These are phyloP conservation scores for Ophiosphaerella herpotricha DNA, from an alignment of 2,329 filamentous ascomycete species.

Conservation along the genomic window DNA sequence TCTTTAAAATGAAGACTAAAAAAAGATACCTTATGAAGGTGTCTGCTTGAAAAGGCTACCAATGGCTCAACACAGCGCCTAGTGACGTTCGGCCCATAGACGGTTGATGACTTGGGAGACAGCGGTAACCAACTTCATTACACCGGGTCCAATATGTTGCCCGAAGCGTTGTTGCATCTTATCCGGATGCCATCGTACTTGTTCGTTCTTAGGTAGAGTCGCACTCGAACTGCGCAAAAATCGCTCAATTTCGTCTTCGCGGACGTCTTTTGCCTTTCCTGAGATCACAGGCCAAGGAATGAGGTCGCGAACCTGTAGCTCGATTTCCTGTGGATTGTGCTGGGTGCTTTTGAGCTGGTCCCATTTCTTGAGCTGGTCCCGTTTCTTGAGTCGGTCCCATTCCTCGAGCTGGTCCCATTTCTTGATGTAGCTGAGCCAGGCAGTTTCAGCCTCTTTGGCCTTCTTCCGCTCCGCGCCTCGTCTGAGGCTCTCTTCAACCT, in stretches of 20 bases:
- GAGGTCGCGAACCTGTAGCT: constrained; percentile 37
- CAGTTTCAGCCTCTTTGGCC: constrained; percentile 59
- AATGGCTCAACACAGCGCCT: background rate
- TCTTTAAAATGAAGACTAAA: no score
- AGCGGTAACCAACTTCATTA: constrained; percentile 80
- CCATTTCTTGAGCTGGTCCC: constrained; percentile 68
- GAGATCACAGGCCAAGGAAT: constrained; percentile 76
- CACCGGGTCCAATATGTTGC: constrained; percentile 67
- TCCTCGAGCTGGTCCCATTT: constrained; percentile 65
- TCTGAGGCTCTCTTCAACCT: constrained; percentile 71
- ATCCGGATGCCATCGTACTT: constrained; percentile 95
- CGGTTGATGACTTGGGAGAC: constrained; percentile 90
- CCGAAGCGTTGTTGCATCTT: constrained; percentile 93
- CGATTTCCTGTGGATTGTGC: constrained; percentile 13
- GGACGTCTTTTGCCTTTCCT: constrained; percentile 62
- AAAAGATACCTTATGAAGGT: no score
- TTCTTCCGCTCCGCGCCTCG: constrained; percentile 67
- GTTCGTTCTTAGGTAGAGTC: constrained; percentile 74
- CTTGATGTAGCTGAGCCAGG: constrained; percentile 68
- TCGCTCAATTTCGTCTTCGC: constrained; percentile 63
- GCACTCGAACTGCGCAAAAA: constrained; percentile 68
- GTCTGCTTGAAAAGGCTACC: no score
- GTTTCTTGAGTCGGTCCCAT: constrained; percentile 67
- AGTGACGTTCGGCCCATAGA: constrained; percentile 67
- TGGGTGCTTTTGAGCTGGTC: constrained; percentile 48